Evolutionary conservation across 2,329 filamentous ascomycete genomes (phyloP).

Genomic region (Cladosporium halotolerans): DNA sequence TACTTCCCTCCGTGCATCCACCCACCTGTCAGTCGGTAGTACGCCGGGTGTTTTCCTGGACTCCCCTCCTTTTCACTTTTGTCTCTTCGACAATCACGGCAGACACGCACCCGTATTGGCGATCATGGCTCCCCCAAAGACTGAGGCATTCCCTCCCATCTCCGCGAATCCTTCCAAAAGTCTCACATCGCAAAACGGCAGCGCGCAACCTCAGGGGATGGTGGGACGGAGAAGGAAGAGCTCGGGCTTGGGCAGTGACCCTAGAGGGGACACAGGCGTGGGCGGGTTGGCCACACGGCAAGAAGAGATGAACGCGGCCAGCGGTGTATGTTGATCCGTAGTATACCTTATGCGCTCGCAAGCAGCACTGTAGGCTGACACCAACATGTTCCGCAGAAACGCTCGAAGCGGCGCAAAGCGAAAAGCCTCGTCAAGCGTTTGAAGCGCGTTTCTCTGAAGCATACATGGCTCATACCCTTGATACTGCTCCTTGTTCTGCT

Average conservation of each 20-base stretch:
- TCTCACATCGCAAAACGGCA: slow-evolving; percentile 3
- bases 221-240: slow-evolving; percentile 15
- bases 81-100: no score
- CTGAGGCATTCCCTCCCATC: slow-evolving; percentile 4
- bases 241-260: slow-evolving; percentile 44
- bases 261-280: slow-evolving; percentile 47
- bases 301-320: slow-evolving; percentile 6
- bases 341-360: slow-evolving; percentile 1
- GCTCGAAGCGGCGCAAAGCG: slow-evolving; percentile 42
- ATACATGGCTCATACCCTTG: slow-evolving; percentile 64
- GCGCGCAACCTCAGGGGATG: background rate
- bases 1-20: background rate
- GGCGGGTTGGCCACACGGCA: slow-evolving; percentile 43
- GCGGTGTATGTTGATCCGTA: background rate
- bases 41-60: background rate
- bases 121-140: slow-evolving; percentile 4
- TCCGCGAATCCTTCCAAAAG: background rate
- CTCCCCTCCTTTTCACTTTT: background rate
- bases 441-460: slow-evolving; percentile 42
- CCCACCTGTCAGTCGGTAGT: background rate
- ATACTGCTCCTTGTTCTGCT: slow-evolving; percentile 59
- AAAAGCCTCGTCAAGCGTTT: slow-evolving; percentile 40
- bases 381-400: slow-evolving; percentile 26
- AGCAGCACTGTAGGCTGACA: slow-evolving; percentile 13
- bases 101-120: background rate